Base-by-base conservation (phyloP, 108 stramenopile species). In the Pseudonitzschia delicatissima region DNA sequence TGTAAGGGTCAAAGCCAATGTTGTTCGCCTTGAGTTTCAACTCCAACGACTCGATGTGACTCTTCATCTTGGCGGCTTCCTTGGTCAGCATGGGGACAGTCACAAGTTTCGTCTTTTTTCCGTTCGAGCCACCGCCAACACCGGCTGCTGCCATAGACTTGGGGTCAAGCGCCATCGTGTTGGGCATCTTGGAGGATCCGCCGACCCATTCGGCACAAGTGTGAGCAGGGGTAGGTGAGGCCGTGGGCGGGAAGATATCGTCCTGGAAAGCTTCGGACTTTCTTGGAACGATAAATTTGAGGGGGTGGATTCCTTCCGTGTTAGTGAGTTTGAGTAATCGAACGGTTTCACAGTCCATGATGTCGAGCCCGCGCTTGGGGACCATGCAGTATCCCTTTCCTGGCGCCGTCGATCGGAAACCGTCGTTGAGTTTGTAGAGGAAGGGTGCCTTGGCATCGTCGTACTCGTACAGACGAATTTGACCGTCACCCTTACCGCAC, bases 401-500 rank as follows among this genome's bases (percentile, higher is more conserved):
- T 11, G 99, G 87, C 25, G 77, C 79, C 42, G 91, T 96, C 6
- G 95, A 95, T 27, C 96, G 87, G 88, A 92, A 95, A 69, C 96
- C 98, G 60, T 94, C 93, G 63, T 85, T 89, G 23, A 95, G 71
- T 67, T 83, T 83, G 81, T 88, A 88, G 49, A 92, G 59, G 62
- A 71, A 95, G 32, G 96, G 96, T 51, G 73, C 67, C 79, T 93
- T 96, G 69, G 96, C 87, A 78, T 94, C 93, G 31, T 55, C 53
- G 71, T 92, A 95, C 73, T 98, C 96, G 67, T 93, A 98, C 60
- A 90, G 82, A 51, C 99, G 91, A 66, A 99, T 94, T 74, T 96
- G 95, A 44, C 98, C 99, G 78, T 99, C 98, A 25, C 99, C 99
- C 86, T 99, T 99, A 50, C 98, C 99, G 60, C 91, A 93, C 36